Evolutionary conservation across 2,329 filamentous ascomycete genomes (phyloP).

Genomic region (Knufia petricola): DNA sequence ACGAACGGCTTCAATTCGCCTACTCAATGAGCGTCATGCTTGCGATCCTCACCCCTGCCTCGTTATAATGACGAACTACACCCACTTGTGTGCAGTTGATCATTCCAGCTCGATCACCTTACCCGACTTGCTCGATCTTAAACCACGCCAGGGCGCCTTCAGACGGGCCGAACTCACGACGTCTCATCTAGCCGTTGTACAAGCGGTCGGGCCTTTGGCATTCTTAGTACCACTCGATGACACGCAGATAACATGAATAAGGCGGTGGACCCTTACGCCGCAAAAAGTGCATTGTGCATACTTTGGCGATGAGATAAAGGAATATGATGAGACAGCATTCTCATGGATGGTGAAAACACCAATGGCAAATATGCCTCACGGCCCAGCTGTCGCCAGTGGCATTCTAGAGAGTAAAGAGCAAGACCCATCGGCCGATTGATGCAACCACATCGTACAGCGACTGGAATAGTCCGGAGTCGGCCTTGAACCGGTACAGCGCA

Average conservation of each 20-base stretch:
- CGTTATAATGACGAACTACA: slow-evolving; percentile 1
- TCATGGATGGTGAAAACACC: slow-evolving; percentile 6
- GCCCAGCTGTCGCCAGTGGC: neutral
- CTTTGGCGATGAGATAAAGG: slow-evolving; percentile 1
- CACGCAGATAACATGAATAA: slow-evolving; percentile 2
- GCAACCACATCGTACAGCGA: neutral
- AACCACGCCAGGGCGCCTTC: slow-evolving; percentile 1
- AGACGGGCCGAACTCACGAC: slow-evolving; percentile 1
- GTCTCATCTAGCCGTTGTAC: slow-evolving; percentile 2
- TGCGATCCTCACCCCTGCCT: slow-evolving; percentile 2
- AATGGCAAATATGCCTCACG: slow-evolving; percentile 5
- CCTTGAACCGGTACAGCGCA: slow-evolving; percentile 2
- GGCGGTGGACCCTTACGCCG: slow-evolving; percentile 1
- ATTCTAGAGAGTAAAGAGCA: neutral
- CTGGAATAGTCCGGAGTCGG: neutral
- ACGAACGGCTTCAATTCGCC: slow-evolving; percentile 3
- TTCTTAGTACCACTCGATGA: slow-evolving; percentile 2
- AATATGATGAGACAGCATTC: slow-evolving; percentile 1
- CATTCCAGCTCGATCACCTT: slow-evolving; percentile 2
- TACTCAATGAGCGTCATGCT: slow-evolving; percentile 3
- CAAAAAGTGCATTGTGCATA: neutral
- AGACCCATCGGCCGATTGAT: neutral
- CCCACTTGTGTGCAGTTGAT: neutral
- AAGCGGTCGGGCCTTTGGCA: slow-evolving; percentile 1
- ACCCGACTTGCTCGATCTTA: slow-evolving; percentile 3